phyloP scores from a whole-genome alignment of 2,329 filamentous ascomycete species.

The Fusarium xylarioides region DNA sequence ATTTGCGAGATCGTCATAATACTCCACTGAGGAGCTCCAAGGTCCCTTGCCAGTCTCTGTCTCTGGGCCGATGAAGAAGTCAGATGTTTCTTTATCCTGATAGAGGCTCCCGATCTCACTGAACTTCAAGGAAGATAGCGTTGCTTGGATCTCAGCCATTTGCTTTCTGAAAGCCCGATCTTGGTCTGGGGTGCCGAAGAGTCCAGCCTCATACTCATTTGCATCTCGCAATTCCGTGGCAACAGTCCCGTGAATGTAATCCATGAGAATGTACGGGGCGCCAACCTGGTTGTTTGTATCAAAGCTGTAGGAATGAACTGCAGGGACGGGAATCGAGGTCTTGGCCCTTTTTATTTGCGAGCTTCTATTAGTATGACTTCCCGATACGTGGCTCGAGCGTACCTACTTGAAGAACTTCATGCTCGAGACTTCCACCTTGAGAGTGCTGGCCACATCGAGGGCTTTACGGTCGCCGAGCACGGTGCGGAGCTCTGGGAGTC shows the following conservation, averaged over 20 bases:
- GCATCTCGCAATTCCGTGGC: not conserved
- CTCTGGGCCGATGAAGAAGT: not conserved
- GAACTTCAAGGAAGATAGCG: not conserved
- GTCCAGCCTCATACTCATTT: not conserved
- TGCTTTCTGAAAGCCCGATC: not conserved
- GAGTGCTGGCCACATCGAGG: not conserved
- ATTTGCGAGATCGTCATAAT: not conserved
- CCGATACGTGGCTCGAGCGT: rapidly evolving
- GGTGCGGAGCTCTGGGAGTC: not conserved
- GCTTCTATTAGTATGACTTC: not conserved
- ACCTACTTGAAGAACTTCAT: not conserved
- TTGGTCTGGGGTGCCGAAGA: not conserved
- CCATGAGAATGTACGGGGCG: not conserved
- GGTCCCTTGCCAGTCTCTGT: not conserved
- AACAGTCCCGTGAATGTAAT: not conserved
- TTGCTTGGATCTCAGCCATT: not conserved
- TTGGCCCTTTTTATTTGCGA: not conserved
- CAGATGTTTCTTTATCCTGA: not conserved
- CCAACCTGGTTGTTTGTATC: not conserved
- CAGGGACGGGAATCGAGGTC: not conserved
- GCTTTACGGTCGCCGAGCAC: not conserved
- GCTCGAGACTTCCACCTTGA: not conserved
- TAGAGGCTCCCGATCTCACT: not conserved
- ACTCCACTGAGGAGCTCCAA: not conserved
- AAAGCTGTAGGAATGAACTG: not conserved